Evolutionary conservation across 768 basidiomycete genomes (phyloP), one percentile per base, ranked within the genome.

Genomic region (Tricholoma matsutake): DNA sequence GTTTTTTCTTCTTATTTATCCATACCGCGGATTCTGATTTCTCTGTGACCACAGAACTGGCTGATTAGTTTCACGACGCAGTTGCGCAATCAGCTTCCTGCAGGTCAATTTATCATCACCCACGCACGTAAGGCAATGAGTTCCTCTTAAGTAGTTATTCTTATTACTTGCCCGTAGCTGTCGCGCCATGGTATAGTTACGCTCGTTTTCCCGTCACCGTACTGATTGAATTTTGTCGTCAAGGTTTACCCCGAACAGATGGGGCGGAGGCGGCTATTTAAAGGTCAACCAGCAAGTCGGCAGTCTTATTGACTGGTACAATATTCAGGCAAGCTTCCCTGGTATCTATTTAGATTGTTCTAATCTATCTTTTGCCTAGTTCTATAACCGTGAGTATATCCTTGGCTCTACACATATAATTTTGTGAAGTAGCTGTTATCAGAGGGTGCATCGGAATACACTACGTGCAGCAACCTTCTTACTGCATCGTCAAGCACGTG

Each of bases 391-490:
- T 80, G 59, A 64, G 78, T 69, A 9, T 32, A 47, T 14, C 11
- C 41, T 37, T 11, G 18, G 31, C n/a, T 35, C 10, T 51, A 2
- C 28, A 29, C 54, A 61, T 59, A 41, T 16, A 18, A 11, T 9
- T 29, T 53, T 58, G 60, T 64, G 22, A 59, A 13, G n/a, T 13
- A 60, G 11, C 56, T 25, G 8, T 61, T 34, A 13, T 18, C 69
- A 88, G 87, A 88, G 79, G 87, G 86, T 43, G 65, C 75, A 18
- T 73, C 72, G 13, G 88, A 88, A 66, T 90, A 89, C 68, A 85
- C 84, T 6, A 86, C 85, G 29, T 90, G 88, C 68, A 54, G 69
- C 20, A 80, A 79, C 39, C 81, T 93, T 29, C 73, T 91, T 52
- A 83, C 75, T 3, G 69, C 79, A 1, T 89, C 87, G 6, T 85